Base-by-base conservation (phyloP, 257 asterid genomes). In the Nicotiana paniculata region DNA sequence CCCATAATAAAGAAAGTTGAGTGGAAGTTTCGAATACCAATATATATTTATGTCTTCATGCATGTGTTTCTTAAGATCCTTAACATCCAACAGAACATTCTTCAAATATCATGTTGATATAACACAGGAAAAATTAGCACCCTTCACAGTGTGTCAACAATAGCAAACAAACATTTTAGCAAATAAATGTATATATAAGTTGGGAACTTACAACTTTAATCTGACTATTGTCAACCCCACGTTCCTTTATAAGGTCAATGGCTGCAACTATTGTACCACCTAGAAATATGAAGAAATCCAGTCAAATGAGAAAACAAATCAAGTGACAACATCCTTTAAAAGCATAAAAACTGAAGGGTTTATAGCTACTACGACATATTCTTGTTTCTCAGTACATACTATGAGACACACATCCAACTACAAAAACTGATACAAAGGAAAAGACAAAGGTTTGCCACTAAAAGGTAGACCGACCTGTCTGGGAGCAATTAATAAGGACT, bases 241-340 rank as follows among this genome's bases (percentile, higher is more conserved):
- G 90, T 32, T 91, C 90, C 90, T 94, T 96, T 66, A 96, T 87
- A 85, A 94, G 89, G 79, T 92, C 90, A 82, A 96, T 86, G 35
- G 98, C 99, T 3, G 97, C 97, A 82, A 94, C 94, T 15, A 94
- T 86, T 33, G 99, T 94, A 83, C 98, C 98, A 72, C 99, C 99
- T 96, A 81, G 43, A 32, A 33, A 83, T 77, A 72, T 53, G 37
- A 21, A 33, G 26, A 61, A 84, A 70, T 28, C 63, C 17, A 51
- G 26, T 51, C 46, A 51, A 46, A 51, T 28, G 1, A 26, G 24
- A 75, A 51, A 51, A 74, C 9, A 51, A 74, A 75, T 28, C 9
- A 2, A 39, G 63, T 16, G 46, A 74, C 5, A 51, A 1, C 4
- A 11, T 28, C 54, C 80, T 75, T 46, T 48, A 13, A 7, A 74